Conservation (phyloP, 495 filamentous ascomycete genomes). For the Hyaloscypha bicolor region DNA sequence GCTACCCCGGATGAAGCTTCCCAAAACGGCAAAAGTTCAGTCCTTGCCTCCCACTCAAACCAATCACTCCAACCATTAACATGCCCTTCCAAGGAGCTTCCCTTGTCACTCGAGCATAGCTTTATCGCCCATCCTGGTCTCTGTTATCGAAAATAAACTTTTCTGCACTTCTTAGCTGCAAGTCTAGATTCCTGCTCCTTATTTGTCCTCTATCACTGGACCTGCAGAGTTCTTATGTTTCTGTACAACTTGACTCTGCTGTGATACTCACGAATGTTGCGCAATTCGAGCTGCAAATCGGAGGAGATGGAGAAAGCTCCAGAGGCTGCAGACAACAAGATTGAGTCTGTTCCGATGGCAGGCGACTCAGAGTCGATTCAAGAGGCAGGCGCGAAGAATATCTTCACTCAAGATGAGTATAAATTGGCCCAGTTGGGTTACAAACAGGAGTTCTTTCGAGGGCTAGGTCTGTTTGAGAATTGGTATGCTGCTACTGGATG, state of each 20-base stretch:
- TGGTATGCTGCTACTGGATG: conserved; percentile 21
- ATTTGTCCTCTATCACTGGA: neutral
- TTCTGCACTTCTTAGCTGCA: neutral
- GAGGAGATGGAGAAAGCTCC: conserved; percentile 12
- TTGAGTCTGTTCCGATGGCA: conserved; percentile 8
- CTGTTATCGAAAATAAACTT: conserved; percentile 4
- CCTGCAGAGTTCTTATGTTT: neutral
- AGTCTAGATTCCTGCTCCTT: neutral
- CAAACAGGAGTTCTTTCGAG: conserved; percentile 36
- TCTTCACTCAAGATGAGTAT: conserved; percentile 31
- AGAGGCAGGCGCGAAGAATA: conserved; percentile 16
- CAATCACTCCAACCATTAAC: neutral
- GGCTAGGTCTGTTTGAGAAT: conserved; percentile 37
- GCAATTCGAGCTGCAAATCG: neutral
- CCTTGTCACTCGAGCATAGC: neutral
- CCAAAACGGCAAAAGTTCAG: conserved; percentile 11
- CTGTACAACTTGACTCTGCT: neutral
- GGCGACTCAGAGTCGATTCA: neutral
- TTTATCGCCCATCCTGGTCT: conserved; percentile 6
- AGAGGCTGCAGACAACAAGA: conserved; percentile 21
- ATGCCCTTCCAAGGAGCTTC: neutral
- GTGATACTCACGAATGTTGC: neutral
- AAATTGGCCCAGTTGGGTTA: conserved; percentile 30
- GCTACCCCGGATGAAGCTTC: conserved; percentile 15
- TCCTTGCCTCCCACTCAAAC: neutral